phyloP scores from a whole-genome alignment of 768 basidiomycete genomes.

The Clavulina sp. region DNA sequence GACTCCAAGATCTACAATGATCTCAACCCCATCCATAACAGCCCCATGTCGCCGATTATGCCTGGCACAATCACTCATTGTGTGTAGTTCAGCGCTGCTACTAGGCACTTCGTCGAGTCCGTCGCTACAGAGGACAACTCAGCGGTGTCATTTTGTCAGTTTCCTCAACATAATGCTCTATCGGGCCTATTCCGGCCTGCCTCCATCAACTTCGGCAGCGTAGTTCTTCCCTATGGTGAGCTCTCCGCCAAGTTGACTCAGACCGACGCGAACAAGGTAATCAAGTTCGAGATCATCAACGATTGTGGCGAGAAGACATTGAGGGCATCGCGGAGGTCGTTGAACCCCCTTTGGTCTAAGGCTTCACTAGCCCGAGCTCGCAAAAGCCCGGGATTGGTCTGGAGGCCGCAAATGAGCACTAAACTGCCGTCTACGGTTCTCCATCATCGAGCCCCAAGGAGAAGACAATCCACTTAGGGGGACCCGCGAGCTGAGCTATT shows the following conservation, averaged over 20 bases:
- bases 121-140: slow-evolving; percentile 86
- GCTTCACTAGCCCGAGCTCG: slow-evolving; percentile 33
- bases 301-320: slow-evolving; percentile 69
- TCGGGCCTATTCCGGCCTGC: slow-evolving; percentile 8
- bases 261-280: slow-evolving; percentile 64
- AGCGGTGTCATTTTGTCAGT: slow-evolving; percentile 76
- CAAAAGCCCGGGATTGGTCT: slow-evolving; percentile 92
- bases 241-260: slow-evolving; percentile 29
- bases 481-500: slow-evolving; percentile 95
- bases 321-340: slow-evolving; percentile 85
- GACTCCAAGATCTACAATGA: slow-evolving; percentile 94
- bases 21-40: slow-evolving; percentile 97
- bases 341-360: slow-evolving; percentile 43
- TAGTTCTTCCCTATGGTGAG: slow-evolving; percentile 28
- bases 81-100: slow-evolving; percentile 91
- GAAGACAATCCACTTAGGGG: slow-evolving; percentile 97
- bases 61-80: slow-evolving; percentile 97
- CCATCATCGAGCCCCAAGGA: slow-evolving; percentile 97
- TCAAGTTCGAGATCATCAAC: slow-evolving; percentile 40
- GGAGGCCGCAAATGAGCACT: slow-evolving; percentile 88
- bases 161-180: slow-evolving; percentile 2
- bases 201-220: slow-evolving; percentile 30
- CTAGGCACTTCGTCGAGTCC: slow-evolving; percentile 79
- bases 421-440: slow-evolving; percentile 90
- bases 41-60: slow-evolving; percentile 97